Base-by-base conservation (phyloP, 2,329 filamentous ascomycete genomes). In the Sarocladiaceae sp. region DNA sequence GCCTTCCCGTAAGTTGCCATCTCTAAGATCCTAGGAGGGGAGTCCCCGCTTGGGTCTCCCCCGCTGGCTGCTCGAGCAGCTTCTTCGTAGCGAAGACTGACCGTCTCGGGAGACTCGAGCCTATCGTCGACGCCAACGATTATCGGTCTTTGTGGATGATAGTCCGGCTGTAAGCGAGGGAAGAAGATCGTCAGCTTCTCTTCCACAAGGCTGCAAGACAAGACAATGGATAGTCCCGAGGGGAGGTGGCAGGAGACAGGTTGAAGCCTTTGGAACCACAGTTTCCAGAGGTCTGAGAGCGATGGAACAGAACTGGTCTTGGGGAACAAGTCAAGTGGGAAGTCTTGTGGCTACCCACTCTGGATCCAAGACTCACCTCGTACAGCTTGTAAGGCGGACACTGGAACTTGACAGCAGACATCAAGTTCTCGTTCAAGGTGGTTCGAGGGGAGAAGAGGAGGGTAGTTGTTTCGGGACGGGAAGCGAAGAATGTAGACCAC, bases 1-100 rank as follows among this genome's bases (percentile, higher is more conserved):
- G 80, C 68, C 68, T 94, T 95, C 74, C 88, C 90, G 67, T 83
- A 83, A 65, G 65, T 55, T 37, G 65, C 64, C 65, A 68, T 68
- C 13, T 63, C 56, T 20, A 62, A 55, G 39, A 63, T 50, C 51
- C 54, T 55, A 50, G 59, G 71, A 61, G 74, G 72, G 67, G 69
- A 79, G 67, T 72, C 79, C 73, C 71, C 69, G 57, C 64, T 65
- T 63, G 68, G 68, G 64, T 67, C 69, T 63, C 71, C 71, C 57
- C 72, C 72, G 68, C 69, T 72, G 51, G 65, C 69, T 65, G 67
- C 68, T 51, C 66, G 69, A 33, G 71, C 69, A 57, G 66, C 74
- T 62, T 78, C 73, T 64, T 78, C 75, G 68, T 77, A 74, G 52
- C 68, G 66, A 45, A 79, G 69, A 33, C 71, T 72, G 51, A 77